Percentiles rank a stretch among this genome's conserved stretches.
Conservation (phyloP, 2,329 filamentous ascomycete genomes). For the Penicillium sp. region DNA sequence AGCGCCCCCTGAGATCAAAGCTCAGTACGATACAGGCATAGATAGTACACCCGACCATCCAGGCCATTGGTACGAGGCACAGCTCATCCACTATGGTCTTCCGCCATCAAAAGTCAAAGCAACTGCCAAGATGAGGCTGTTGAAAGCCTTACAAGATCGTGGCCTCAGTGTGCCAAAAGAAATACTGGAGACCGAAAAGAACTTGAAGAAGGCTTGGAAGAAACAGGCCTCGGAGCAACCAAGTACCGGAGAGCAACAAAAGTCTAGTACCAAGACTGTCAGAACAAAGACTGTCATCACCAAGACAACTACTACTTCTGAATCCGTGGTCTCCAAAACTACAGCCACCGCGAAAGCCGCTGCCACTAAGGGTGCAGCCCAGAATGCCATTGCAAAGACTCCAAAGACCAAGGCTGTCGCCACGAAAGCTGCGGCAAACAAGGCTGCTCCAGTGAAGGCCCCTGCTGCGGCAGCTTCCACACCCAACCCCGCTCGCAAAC, state of each 20-base stretch:
- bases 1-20: constrained; percentile 48
- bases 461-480: neutral
- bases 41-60: constrained; percentile 51
- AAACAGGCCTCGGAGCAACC: constrained; percentile 44
- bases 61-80: constrained; percentile 64
- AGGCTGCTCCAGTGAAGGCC: neutral
- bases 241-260: neutral
- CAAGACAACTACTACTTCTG: constrained; percentile 1
- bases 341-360: neutral
- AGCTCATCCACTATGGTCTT: constrained; percentile 65
- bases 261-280: neutral
- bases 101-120: constrained; percentile 60
- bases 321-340: neutral
- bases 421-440: neutral
- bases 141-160: constrained; percentile 57
- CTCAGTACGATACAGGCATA: constrained; percentile 39
- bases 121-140: constrained; percentile 59
- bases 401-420: neutral
- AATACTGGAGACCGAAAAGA: constrained; percentile 54
- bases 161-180: constrained; percentile 53
- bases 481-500: neutral
- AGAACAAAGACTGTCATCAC: neutral
- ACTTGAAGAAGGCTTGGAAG: constrained; percentile 62
- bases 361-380: neutral
- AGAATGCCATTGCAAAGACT: too few relatives aligned